These are phyloP conservation scores for Epichloe elymi DNA, from an alignment of 2,329 filamentous ascomycete genomes.

Conservation along the genomic window DNA sequence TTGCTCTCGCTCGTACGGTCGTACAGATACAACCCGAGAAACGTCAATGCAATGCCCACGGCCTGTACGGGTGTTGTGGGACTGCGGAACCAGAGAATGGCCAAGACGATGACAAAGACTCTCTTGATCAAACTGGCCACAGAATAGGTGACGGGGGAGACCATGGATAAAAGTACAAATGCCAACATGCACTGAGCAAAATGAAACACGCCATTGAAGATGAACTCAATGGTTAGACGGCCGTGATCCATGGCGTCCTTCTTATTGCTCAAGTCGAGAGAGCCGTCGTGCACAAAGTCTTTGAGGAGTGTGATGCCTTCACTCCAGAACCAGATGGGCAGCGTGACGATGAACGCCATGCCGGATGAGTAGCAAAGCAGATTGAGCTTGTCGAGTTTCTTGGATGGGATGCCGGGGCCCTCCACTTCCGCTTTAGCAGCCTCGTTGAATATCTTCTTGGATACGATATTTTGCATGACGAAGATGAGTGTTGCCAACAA, in stretches of 20 bases:
- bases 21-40: conserved; percentile 87
- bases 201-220: conserved; percentile 95
- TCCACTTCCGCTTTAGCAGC: conserved; percentile 75
- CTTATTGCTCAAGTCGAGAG: conserved; percentile 44
- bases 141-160: conserved; percentile 93
- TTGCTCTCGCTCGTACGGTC: conserved; percentile 82
- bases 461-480: conserved; percentile 97
- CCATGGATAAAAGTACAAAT: conserved; percentile 81
- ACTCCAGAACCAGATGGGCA: conserved; percentile 85
- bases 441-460: conserved; percentile 95
- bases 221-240: conserved; percentile 64
- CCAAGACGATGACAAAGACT: conserved; percentile 90
- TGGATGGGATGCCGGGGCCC: conserved; percentile 43
- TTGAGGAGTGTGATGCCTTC: conserved; percentile 68
- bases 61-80: conserved; percentile 74
- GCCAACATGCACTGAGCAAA: conserved; percentile 94
- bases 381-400: conserved; percentile 93
- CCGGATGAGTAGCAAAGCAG: conserved; percentile 94
- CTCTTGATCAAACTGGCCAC: conserved; percentile 94
- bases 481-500: conserved; percentile 87
- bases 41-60: conserved; percentile 76
- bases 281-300: conserved; percentile 72
- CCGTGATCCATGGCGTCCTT: conserved; percentile 65
- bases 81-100: conserved; percentile 92
- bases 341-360: conserved; percentile 75